Conservation (phyloP, 805 yeast species). For the Candida xiaguanensis region DNA sequence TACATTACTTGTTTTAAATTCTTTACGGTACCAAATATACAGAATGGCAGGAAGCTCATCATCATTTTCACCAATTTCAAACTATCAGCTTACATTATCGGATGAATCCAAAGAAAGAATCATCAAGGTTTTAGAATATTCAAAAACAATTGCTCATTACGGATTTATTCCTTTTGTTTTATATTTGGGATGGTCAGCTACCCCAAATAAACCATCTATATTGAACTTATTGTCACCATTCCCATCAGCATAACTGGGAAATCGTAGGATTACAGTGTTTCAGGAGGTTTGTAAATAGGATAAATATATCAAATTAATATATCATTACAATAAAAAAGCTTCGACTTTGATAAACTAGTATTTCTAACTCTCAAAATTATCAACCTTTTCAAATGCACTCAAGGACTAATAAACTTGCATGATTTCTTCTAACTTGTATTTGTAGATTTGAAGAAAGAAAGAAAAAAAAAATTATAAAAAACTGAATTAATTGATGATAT, state of each 20-base stretch:
- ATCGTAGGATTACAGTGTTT: neutral
- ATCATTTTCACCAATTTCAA: constrained; percentile 7
- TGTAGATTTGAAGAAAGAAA: no score
- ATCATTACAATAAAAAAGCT: neutral
- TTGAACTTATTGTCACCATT: constrained; percentile 74
- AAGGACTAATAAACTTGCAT: no score
- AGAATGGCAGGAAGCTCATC: constrained; percentile 8
- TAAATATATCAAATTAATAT: neutral
- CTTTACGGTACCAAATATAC: neutral
- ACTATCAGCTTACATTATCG: constrained; percentile 34
- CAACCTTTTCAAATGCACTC: no score
- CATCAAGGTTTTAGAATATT: constrained; percentile 72
- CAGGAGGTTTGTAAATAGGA: neutral
- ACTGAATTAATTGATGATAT: no score
- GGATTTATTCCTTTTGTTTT: constrained; percentile 96
- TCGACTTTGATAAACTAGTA: no score
- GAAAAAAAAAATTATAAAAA: no score
- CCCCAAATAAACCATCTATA: constrained; percentile 80
- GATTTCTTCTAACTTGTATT: no score
- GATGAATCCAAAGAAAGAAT: constrained; percentile 76
- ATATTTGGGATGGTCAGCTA: constrained; percentile 71
- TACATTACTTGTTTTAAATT: neutral
- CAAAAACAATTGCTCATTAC: constrained; percentile 87
- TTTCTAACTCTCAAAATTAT: no score
- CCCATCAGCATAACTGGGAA: constrained; percentile 56